A percentile compares a stretch with the other conserved stretches of the same genome.
Evolutionary conservation across 768 basidiomycete genomes (phyloP).

Genomic region (Suillus subalutaceus): DNA sequence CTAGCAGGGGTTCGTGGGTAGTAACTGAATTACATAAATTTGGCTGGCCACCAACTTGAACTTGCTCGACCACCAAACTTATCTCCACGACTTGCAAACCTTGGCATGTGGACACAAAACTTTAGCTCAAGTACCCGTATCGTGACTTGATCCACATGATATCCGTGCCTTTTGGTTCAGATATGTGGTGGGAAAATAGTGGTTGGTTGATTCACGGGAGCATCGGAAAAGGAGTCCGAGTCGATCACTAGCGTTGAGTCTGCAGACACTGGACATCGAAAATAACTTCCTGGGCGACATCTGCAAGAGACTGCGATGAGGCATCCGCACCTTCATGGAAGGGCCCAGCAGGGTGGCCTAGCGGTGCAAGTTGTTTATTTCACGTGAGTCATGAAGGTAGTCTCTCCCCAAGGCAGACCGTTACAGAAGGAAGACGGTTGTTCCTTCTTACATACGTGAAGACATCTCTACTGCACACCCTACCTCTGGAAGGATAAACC

Average conservation of each 20-base stretch:
- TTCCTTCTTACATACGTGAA: not conserved
- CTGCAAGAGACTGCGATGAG: not conserved
- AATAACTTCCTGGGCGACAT: not conserved
- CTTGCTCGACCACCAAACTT: not conserved
- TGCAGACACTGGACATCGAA: not conserved
- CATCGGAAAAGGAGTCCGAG: not conserved
- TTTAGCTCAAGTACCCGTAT: not conserved
- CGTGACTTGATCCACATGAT: not conserved
- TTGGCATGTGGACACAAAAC: not conserved
- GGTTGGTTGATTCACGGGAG: not conserved
- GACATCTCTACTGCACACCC: not conserved
- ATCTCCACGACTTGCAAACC: not conserved
- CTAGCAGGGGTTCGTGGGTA: too few relatives aligned
- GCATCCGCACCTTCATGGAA: not conserved
- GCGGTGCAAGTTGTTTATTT: not conserved
- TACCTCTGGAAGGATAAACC: not conserved
- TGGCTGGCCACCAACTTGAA: not conserved
- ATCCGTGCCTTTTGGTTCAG: not conserved
- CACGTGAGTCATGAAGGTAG: not conserved
- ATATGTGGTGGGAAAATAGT: not conserved
- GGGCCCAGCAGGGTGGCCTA: not conserved
- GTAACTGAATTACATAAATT: too few relatives aligned
- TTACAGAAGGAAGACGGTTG: not conserved
- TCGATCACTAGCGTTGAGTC: not conserved
- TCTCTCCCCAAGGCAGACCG: not conserved